These are phyloP conservation scores for Xerocomellus amylosporus DNA, from an alignment of 768 basidiomycete genomes.

Conservation along the genomic window DNA sequence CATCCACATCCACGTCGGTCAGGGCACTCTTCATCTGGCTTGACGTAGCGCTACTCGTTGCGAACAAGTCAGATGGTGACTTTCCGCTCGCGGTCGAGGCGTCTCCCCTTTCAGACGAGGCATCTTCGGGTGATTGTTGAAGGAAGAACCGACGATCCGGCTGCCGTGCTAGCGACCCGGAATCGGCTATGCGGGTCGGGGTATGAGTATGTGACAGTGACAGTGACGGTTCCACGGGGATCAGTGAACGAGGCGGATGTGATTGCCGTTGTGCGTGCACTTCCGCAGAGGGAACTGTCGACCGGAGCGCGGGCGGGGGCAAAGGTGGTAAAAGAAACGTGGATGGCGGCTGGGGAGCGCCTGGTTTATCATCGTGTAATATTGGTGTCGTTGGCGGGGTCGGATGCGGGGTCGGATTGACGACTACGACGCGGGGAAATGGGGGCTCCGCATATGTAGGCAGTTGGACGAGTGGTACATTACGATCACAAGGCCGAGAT, in stretches of 20 bases:
- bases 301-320: constrained; percentile 24
- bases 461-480: constrained; percentile 28
- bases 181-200: constrained; percentile 13
- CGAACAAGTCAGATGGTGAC: constrained; percentile 32
- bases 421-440: constrained; percentile 61
- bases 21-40: constrained; percentile 24
- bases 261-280: constrained; percentile 12
- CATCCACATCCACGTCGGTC: constrained; percentile 20
- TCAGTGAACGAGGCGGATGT: constrained; percentile 16
- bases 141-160: constrained; percentile 46
- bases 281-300: background rate
- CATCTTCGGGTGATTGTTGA: constrained; percentile 41
- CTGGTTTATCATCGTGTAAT: constrained; percentile 27
- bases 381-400: constrained; percentile 74
- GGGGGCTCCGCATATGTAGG: constrained; percentile 26
- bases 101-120: constrained; percentile 36
- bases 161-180: constrained; percentile 33
- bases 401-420: constrained; percentile 75
- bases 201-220: constrained; percentile 1
- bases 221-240: background rate
- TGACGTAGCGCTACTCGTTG: constrained; percentile 37
- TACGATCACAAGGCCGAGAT: constrained; percentile 14
- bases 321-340: constrained; percentile 31
- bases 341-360: constrained; percentile 25
- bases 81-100: constrained; percentile 33